These are phyloP conservation scores for Tricholoma sp. DNA, from an alignment of 768 basidiomycete species.

Conservation along the genomic window DNA sequence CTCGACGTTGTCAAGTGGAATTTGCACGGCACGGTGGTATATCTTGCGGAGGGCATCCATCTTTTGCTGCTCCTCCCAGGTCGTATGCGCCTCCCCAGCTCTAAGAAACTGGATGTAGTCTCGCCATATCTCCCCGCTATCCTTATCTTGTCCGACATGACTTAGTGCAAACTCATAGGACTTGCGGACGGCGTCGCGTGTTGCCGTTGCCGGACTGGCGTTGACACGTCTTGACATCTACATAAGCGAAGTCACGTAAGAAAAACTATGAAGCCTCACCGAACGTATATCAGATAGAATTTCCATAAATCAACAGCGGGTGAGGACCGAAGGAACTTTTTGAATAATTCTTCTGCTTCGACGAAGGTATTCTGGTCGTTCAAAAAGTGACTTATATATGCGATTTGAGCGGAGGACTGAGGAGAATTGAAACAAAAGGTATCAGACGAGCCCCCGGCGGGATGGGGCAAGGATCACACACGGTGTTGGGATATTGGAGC, in stretches of 20 bases:
- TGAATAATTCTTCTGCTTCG: conserved; percentile 86
- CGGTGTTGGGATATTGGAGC: conserved; percentile 86
- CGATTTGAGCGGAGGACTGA: conserved; percentile 79
- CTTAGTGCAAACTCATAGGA: conserved; percentile 92
- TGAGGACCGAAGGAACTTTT: conserved; percentile 76
- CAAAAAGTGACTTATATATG: conserved; percentile 76
- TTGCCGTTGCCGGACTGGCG: conserved; percentile 50
- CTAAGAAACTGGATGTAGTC: conserved; percentile 91
- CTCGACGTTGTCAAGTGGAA: conserved; percentile 92
- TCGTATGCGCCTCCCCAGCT: conserved; percentile 70
- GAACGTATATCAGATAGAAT: conserved; percentile 91
- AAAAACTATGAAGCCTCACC: conserved; percentile 43
- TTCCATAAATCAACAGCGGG: conserved; percentile 90
- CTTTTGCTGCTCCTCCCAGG: conserved; percentile 95
- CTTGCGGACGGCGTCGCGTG: conserved; percentile 74
- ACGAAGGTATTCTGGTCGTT: conserved; percentile 57
- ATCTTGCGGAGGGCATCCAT: conserved; percentile 90
- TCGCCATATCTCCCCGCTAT: conserved; percentile 87
- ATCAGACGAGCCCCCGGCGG: neutral
- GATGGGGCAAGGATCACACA: conserved; percentile 39
- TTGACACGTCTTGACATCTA: conserved; percentile 53
- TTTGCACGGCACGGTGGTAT: conserved; percentile 91
- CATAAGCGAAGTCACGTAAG: neutral
- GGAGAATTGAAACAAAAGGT: conserved; percentile 7
- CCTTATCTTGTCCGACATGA: conserved; percentile 87